Conservation (phyloP, 2,329 filamentous ascomycete species). For the Apiospora kogelbergensis region DNA sequence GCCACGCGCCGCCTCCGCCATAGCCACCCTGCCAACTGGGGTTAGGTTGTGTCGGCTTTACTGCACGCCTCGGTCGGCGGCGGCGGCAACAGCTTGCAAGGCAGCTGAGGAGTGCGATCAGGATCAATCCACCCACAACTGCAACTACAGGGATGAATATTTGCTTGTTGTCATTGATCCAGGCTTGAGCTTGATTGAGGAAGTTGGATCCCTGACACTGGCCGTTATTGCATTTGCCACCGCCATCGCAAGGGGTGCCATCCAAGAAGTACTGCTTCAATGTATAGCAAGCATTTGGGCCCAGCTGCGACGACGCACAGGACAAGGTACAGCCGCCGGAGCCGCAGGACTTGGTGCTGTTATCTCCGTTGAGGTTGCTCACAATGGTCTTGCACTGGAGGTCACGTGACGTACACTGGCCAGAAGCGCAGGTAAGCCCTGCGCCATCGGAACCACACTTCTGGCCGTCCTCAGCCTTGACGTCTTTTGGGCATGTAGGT, state of each 20-base stretch:
- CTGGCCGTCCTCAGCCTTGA: conserved; percentile 67
- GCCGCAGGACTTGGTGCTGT: conserved; percentile 80
- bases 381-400: conserved; percentile 85
- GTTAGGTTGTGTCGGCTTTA: conserved; percentile 24
- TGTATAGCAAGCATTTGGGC: conserved; percentile 64
- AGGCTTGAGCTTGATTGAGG: conserved; percentile 68
- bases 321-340: conserved; percentile 70
- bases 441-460: conserved; percentile 64
- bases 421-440: conserved; percentile 78
- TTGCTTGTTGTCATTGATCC: conserved; percentile 74
- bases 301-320: conserved; percentile 72
- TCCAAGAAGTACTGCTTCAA: conserved; percentile 93
- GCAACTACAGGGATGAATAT: conserved; percentile 79
- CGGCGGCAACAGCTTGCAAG: conserved; percentile 57
- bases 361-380: conserved; percentile 70
- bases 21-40: conserved; percentile 24
- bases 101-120: conserved; percentile 70
- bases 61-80: conserved; percentile 30
- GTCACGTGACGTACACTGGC: conserved; percentile 91
- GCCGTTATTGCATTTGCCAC: conserved; percentile 78
- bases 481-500: conserved; percentile 73
- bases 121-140: conserved; percentile 70
- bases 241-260: conserved; percentile 79
- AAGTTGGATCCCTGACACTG: conserved; percentile 71
- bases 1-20: conserved; percentile 10